Conservation (phyloP, 2,329 filamentous ascomycete species). For the Chaetomiaceae sp. region DNA sequence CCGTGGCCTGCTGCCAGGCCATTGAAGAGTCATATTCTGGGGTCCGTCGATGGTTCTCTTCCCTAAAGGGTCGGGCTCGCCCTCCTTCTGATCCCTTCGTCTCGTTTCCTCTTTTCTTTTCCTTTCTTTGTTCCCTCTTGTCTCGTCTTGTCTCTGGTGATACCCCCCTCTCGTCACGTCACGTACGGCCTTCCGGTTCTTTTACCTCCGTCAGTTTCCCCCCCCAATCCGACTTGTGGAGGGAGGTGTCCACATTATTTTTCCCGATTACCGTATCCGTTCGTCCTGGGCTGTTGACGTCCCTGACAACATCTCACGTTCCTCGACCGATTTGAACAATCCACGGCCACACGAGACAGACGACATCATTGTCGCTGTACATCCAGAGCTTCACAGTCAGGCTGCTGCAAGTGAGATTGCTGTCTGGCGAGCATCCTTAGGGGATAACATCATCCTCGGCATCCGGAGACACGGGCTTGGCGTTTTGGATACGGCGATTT, state of each 20-base stretch:
- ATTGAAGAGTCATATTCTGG: constrained; percentile 18
- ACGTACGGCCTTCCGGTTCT: not conserved
- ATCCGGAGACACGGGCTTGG: constrained; percentile 12
- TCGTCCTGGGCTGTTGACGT: constrained; percentile 13
- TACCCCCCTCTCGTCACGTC: constrained; percentile 5
- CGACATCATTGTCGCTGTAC: not conserved
- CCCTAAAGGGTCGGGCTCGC: not conserved
- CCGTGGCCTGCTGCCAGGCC: too few species aligned
- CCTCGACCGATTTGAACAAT: not conserved
- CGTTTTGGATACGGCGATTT: not conserved
- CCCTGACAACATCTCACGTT: constrained; percentile 1
- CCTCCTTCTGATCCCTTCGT: not conserved
- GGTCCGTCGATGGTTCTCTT: not conserved
- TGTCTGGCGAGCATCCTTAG: not conserved
- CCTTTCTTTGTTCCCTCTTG: too few species aligned
- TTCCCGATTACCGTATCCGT: not conserved
- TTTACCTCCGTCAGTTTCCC: not conserved
- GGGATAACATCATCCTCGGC: constrained; percentile 7
- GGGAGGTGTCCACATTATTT: constrained; percentile 7
- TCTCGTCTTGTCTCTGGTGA: constrained; percentile 15
- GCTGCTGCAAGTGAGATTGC: not conserved
- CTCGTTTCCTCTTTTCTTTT: constrained; percentile 1
- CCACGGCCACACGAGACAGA: not conserved
- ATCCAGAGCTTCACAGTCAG: not conserved
- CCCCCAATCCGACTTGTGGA: constrained; percentile 5